Percentiles rank a stretch among this genome's conserved stretches.
Evolutionary conservation across 495 filamentous ascomycete species (phyloP).

Genomic region (Aspergillus sclerotioniger): DNA sequence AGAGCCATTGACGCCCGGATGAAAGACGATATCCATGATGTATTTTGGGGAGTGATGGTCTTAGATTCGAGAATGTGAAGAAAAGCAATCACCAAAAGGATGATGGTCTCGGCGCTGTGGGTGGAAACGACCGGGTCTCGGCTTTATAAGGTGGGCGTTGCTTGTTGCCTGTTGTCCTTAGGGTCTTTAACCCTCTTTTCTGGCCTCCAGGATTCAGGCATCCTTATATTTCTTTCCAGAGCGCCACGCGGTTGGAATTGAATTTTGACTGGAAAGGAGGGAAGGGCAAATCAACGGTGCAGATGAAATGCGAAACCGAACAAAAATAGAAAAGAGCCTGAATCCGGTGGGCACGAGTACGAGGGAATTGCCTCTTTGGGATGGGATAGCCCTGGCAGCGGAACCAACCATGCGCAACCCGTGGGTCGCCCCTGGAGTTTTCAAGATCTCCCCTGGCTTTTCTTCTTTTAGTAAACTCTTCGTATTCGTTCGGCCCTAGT

Average conservation of each 20-base stretch:
- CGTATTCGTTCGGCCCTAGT: neutral
- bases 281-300: too few species aligned
- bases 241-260: too few species aligned
- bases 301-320: neutral
- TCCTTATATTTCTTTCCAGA: too few species aligned
- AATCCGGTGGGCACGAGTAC: neutral
- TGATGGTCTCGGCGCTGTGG: neutral
- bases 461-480: neutral
- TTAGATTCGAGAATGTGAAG: too few species aligned
- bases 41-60: too few species aligned
- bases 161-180: neutral
- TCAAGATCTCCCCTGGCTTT: neutral
- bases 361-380: neutral
- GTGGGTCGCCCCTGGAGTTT: too few species aligned
- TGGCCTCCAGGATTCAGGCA: neutral
- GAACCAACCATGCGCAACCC: too few species aligned
- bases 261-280: too few species aligned
- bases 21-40: constrained; percentile 37
- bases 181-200: neutral
- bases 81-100: too few species aligned
- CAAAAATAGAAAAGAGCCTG: neutral
- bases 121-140: too few species aligned
- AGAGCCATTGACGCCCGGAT: constrained; percentile 32
- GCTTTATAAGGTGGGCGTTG: too few species aligned
- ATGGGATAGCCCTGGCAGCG: too few species aligned